Evolutionary conservation across 164 flowering plant genomes (phyloP).

Genomic region (Saururus chinensis): DNA sequence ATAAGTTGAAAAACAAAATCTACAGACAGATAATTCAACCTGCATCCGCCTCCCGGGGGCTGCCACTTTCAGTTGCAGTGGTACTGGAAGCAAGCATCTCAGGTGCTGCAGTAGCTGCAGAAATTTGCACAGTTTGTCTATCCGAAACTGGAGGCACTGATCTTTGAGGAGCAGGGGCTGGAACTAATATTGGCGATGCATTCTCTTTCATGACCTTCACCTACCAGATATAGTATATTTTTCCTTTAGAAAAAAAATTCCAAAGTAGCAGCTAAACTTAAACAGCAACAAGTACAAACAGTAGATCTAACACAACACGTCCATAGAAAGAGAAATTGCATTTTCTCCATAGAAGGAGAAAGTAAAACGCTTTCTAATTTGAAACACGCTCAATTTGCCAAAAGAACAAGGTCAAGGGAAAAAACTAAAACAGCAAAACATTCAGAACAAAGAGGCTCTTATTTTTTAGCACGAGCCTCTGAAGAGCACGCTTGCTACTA

Average conservation of each 20-base stretch:
- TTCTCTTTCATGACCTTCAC: slow-evolving; percentile 23
- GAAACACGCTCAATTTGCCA: too few relatives aligned
- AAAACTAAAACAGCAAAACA: too few relatives aligned
- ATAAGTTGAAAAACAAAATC: background rate
- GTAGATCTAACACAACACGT: too few relatives aligned
- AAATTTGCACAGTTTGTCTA: slow-evolving; percentile 2
- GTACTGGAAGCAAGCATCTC: slow-evolving; percentile 10
- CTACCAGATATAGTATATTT: slow-evolving; percentile 2
- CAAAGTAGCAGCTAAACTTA: background rate
- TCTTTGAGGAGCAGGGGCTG: slow-evolving; percentile 12
- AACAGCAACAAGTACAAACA: too few relatives aligned
- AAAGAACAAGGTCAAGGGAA: too few relatives aligned
- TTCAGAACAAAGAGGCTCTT: too few relatives aligned
- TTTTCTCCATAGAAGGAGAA: too few relatives aligned
- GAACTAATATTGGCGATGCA: slow-evolving; percentile 9
- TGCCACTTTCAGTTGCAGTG: slow-evolving; percentile 13
- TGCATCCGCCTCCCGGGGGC: slow-evolving; percentile 17
- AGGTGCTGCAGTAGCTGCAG: slow-evolving; percentile 6
- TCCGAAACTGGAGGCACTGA: slow-evolving; percentile 12
- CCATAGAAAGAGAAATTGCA: too few relatives aligned
- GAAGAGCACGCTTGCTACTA: too few relatives aligned
- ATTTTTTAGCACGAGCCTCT: too few relatives aligned
- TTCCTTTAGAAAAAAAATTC: background rate
- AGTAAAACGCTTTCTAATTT: too few relatives aligned
- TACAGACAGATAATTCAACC: background rate